phyloP scores from a whole-genome alignment of 768 basidiomycete genomes.

The Mycena haematopus region DNA sequence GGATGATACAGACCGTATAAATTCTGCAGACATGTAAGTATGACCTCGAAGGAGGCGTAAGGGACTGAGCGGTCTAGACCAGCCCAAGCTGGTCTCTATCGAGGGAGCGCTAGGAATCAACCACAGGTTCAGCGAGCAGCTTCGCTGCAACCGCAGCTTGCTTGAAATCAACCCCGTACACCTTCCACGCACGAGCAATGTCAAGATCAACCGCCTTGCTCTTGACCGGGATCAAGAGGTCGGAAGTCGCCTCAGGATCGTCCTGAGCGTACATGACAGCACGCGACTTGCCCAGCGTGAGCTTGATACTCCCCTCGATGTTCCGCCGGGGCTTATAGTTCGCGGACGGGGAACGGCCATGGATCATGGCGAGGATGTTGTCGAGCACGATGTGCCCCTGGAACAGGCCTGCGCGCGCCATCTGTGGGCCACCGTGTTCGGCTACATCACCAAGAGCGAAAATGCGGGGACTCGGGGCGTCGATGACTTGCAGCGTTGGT shows the following conservation, averaged over 20 bases:
- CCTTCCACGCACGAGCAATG: not conserved
- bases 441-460: constrained; percentile 1
- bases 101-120: not conserved
- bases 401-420: not conserved
- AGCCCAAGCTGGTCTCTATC: no score
- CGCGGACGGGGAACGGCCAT: not conserved
- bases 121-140: not conserved
- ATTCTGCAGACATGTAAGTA: no score
- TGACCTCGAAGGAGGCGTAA: no score
- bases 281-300: not conserved
- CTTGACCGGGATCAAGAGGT: not conserved
- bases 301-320: not conserved
- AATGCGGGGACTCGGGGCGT: not conserved
- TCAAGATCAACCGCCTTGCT: not conserved
- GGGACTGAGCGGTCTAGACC: no score
- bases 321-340: not conserved
- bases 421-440: not conserved
- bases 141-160: not conserved
- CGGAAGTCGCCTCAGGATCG: not conserved
- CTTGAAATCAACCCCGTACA: not conserved
- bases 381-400: not conserved
- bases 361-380: constrained; percentile 5
- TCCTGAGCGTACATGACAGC: not conserved
- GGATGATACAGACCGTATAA: no score
- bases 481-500: not conserved